Base-by-base conservation (phyloP, 75 land plant species). In the Pseudotsuga menziesii region DNA sequence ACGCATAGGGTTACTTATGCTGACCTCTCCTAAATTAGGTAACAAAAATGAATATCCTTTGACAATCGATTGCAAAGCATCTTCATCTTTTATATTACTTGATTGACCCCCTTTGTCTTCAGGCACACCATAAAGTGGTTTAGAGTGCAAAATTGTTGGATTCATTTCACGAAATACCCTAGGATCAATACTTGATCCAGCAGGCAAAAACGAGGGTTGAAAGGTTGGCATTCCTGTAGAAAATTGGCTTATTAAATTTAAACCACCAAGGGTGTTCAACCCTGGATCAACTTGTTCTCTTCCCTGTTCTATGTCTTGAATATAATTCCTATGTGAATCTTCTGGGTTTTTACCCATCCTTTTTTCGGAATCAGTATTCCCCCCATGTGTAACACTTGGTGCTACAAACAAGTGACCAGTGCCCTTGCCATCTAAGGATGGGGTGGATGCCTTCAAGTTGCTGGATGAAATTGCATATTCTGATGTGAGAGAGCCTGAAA, bases 301-400 rank as follows among this genome's bases (percentile, higher is more conserved):
- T 20, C 74, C 72, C 22, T 81, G 88, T 9, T 85, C 75, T 66
- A 19, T 77, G 52, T 76, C 85, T 59, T 62, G 82, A 56, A 58
- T 73, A 73, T 16, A 54, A 56, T 73, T 26, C 57, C 55, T 73
- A 55, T 73, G 56, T 55, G 57, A 56, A 52, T 73, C 35, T 56
- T 73, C 75, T 52, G 75, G 6, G 32, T 22, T 73, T 73, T 73
- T 73, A 54, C 57, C 57, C 3, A 54, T 2, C 26, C n/a, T 67
- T 27, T 35, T 59, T 70, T 66, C 75, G 2, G 77, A 22, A 36
- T 76, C 77, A n/a, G 32, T 72, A 39, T 72, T 76, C 52, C 15
- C 41, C 74, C 73, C 77, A 16, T 63, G 23, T 48, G 75, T 17
- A 54, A 54, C 32, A 25, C 27, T 52, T 2, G 52, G 35, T 22